Evolutionary conservation across 1,284 basidiomycete species (phyloP), one percentile per base, ranked within the genome.

Genomic region (Sporisorium sorghi): DNA sequence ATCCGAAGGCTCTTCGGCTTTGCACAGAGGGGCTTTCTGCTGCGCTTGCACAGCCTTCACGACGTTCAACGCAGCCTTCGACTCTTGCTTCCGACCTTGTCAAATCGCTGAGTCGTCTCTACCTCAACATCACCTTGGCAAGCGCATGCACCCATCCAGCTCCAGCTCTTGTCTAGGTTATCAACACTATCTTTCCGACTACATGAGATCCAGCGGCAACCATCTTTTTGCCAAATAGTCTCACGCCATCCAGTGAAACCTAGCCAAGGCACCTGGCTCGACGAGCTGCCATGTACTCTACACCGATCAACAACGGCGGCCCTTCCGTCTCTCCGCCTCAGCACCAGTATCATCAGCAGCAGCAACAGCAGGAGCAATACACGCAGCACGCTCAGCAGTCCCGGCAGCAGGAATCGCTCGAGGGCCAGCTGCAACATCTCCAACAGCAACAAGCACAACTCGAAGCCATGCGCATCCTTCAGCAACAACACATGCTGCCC

Each of bases 361-460:
- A 53, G 10, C 28, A 58, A 23, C 50, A 55, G 35, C 58, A 63
- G 21, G 55, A 58, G 35, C 59, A 61, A 14, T 44, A 51, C 23
- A 52, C 66, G 11, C 55, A 65, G 28, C 57, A 63, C 8, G 21
- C 42, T 17, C 55, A 65, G 28, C 57, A 60, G 17, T 40, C 53
- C 14, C 24, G 37, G 32, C 54, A 62, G 23, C 54, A 57, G 26
- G 64, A 58, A 12, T 58, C 60, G 10, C 43, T 58, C 30, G 59
- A 69, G 14, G 43, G 15, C 8, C 60, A 63, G 24, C 52, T 53
- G 10, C 60, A 60, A 23, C 61, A 55, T 9, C 47, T 60, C n/a
- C 63, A 60, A 14, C 62, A 59, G n/a, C 72, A 66, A 39, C 67
- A 58, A 47, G 61, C 66, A 21, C 65, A 65, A 43, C 57, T 55